These are phyloP conservation scores for Cladophialophora immunda DNA, from an alignment of 2,329 filamentous ascomycete genomes.

Conservation along the genomic window DNA sequence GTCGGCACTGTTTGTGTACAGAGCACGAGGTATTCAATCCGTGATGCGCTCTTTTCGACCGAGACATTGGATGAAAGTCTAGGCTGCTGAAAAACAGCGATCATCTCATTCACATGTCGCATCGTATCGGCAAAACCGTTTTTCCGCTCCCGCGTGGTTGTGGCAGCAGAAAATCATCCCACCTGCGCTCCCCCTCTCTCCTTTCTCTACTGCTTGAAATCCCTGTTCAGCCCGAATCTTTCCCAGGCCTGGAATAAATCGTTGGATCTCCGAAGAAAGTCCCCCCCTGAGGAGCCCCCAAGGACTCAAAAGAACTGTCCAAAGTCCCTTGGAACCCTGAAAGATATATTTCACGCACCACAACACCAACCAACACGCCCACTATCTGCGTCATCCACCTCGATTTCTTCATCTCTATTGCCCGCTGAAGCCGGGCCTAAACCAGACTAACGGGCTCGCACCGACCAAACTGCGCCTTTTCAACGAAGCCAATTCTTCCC, in stretches of 20 bases:
- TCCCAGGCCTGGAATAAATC: not conserved
- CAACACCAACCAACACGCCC: not conserved
- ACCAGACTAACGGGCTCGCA: constrained; percentile 11
- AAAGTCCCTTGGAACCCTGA: not conserved
- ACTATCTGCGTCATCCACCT: constrained; percentile 17
- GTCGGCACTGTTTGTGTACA: not conserved
- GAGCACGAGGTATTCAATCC: not conserved
- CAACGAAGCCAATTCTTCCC: constrained; percentile 2
- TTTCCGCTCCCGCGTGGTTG: not conserved
- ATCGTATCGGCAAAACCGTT: constrained; percentile 8
- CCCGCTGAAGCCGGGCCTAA: constrained; percentile 13
- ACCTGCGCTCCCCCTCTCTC: not conserved
- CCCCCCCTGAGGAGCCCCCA: not conserved
- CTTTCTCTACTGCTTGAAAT: not conserved
- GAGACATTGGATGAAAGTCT: not conserved
- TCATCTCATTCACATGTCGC: not conserved
- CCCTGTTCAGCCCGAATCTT: not conserved
- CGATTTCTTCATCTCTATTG: constrained; percentile 8
- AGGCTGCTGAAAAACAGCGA: not conserved
- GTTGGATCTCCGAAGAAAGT: constrained; percentile 10
- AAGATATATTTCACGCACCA: constrained; percentile 14
- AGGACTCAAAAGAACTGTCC: not conserved
- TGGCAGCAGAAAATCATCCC: not conserved
- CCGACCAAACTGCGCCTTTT: constrained; percentile 23
- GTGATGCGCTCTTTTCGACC: not conserved